These are phyloP conservation scores for Brachypodium distachyon DNA, from an alignment of 202 grass and related monocot genomes.

Conservation along the genomic window DNA sequence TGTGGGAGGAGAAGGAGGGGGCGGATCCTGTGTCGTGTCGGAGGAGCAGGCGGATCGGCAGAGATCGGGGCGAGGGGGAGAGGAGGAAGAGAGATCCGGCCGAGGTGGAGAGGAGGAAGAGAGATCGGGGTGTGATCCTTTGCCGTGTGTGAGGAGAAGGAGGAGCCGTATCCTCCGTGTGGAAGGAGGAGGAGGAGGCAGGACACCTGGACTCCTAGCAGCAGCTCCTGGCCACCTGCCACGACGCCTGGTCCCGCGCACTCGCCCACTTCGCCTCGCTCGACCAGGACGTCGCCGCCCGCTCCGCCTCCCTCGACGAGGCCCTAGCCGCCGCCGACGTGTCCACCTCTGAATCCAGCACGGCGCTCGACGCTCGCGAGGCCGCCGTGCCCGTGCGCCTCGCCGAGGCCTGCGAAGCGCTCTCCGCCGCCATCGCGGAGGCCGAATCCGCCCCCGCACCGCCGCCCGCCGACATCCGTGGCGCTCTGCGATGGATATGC, in stretches of 20 bases:
- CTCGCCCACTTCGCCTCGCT: slow-evolving; percentile 52
- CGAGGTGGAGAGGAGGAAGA: too few species aligned
- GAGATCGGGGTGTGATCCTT: too few species aligned
- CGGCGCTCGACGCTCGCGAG: slow-evolving; percentile 41
- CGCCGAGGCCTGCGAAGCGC: slow-evolving; percentile 22
- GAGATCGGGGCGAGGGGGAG: too few species aligned
- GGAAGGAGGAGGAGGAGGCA: too few species aligned
- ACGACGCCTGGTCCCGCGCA: slow-evolving; percentile 34
- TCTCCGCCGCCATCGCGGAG: slow-evolving; percentile 33
- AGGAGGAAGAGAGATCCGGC: too few species aligned
- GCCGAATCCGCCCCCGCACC: slow-evolving; percentile 28
- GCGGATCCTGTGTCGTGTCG: too few species aligned
- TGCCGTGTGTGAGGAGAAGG: too few species aligned
- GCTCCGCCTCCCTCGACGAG: slow-evolving; percentile 47
- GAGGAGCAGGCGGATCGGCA: too few species aligned
- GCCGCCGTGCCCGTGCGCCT: slow-evolving; percentile 31
- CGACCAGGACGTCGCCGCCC: slow-evolving; percentile 44
- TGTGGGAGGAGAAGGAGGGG: too few species aligned
- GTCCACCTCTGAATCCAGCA: slow-evolving; percentile 34
- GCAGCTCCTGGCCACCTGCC: slow-evolving; percentile 31
- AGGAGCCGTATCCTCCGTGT: too few species aligned
- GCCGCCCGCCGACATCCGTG: slow-evolving; percentile 28
- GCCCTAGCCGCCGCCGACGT: slow-evolving; percentile 34
- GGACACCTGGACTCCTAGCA: slow-evolving; percentile 60
- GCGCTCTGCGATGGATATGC: slow-evolving; percentile 63